Evolutionary conservation across 2,329 filamentous ascomycete species (phyloP).

Genomic region (Moelleriella libera): DNA sequence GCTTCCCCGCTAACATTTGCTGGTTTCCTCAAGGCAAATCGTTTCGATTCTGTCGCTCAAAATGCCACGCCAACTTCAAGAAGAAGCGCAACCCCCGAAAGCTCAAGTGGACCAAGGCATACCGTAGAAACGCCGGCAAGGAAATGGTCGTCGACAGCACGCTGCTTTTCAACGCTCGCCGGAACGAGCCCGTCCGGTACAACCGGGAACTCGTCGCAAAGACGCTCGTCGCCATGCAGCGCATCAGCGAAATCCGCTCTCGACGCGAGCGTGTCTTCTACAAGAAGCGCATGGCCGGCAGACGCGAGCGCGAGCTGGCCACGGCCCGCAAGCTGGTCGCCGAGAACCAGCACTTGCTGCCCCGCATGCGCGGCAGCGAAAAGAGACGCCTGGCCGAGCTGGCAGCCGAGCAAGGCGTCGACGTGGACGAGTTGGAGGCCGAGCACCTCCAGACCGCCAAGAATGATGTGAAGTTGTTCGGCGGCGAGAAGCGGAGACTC

Average conservation of each 20-base stretch:
- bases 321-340: conserved; percentile 77
- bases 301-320: conserved; percentile 68
- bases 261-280: conserved; percentile 85
- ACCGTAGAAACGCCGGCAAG: conserved; percentile 68
- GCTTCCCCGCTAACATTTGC: no score
- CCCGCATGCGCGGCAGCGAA: conserved; percentile 52
- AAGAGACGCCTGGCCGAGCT: conserved; percentile 42
- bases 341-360: conserved; percentile 85
- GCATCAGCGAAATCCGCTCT: conserved; percentile 71
- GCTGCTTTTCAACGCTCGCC: conserved; percentile 78
- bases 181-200: conserved; percentile 92
- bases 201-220: conserved; percentile 80
- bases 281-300: conserved; percentile 84
- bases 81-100: conserved; percentile 98
- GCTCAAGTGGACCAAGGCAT: conserved; percentile 93
- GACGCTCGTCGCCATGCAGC: conserved; percentile 84
- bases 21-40: conserved; percentile 19
- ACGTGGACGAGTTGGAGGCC: conserved; percentile 28
- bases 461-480: conserved; percentile 19
- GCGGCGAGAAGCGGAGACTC: conserved; percentile 25
- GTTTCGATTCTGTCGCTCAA: conserved; percentile 41
- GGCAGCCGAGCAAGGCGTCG: conserved; percentile 32
- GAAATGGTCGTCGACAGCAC: conserved; percentile 88
- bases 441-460: conserved; percentile 11
- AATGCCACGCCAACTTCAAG: conserved; percentile 65